A percentile compares a stretch with the other conserved stretches of the same genome.
Evolutionary conservation across 2,329 filamentous ascomycete genomes (phyloP).

Genomic region (Tolypocladium tundrense): DNA sequence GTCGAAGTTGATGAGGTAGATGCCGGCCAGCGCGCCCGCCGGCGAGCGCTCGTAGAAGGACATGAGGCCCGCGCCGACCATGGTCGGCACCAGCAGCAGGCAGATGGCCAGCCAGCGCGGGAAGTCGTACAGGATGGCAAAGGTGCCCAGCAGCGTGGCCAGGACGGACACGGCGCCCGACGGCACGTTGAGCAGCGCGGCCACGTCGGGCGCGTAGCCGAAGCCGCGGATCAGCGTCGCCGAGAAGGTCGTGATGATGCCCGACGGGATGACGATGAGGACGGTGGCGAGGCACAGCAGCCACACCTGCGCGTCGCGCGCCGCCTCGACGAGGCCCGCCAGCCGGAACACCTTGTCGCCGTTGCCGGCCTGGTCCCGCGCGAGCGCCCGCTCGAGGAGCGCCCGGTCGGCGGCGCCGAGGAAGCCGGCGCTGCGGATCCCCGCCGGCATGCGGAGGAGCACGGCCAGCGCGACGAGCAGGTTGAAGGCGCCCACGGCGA

Average conservation of each 20-base stretch:
- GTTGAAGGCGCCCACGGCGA: slow-evolving; percentile 35
- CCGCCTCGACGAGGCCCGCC: slow-evolving; percentile 28
- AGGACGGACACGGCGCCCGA: slow-evolving; percentile 10
- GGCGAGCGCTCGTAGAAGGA: slow-evolving; percentile 12
- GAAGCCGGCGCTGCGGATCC: slow-evolving; percentile 9
- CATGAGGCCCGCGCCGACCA: slow-evolving; percentile 15
- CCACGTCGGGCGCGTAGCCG: slow-evolving; percentile 19
- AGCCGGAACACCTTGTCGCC: slow-evolving; percentile 29
- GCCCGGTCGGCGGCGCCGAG: slow-evolving; percentile 10
- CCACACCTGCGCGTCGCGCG: slow-evolving; percentile 30
- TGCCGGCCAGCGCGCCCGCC: slow-evolving; percentile 20
- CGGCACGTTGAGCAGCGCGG: slow-evolving; percentile 35
- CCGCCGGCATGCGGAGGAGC: slow-evolving; percentile 32
- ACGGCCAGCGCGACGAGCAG: slow-evolving; percentile 33
- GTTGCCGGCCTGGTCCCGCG: slow-evolving; percentile 30
- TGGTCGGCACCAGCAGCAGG: slow-evolving; percentile 12
- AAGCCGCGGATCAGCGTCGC: slow-evolving; percentile 25
- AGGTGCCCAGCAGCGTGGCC: slow-evolving; percentile 11
- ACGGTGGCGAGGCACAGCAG: slow-evolving; percentile 20
- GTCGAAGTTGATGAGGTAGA: slow-evolving; percentile 27
- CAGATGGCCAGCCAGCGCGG: slow-evolving; percentile 17
- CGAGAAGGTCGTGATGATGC: slow-evolving; percentile 21
- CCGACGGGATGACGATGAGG: slow-evolving; percentile 14
- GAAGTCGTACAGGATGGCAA: slow-evolving; percentile 14
- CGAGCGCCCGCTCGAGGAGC: slow-evolving; percentile 50